Conservation (phyloP, 164 flowering plant species). For the Platanus orientalis region DNA sequence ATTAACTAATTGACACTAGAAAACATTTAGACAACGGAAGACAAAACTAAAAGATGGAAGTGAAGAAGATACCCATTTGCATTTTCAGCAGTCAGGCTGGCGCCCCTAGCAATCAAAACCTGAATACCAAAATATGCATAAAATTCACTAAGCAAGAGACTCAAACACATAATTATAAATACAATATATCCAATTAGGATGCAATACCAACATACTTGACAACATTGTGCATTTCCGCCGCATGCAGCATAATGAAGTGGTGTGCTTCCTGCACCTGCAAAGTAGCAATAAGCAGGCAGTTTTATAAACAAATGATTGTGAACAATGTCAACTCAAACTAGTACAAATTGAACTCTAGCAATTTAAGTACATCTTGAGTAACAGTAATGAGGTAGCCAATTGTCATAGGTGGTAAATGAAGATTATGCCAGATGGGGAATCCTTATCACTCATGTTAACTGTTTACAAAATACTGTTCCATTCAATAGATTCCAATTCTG, state of each 20-base stretch:
- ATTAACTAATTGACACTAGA: no score
- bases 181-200: background rate
- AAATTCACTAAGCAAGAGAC: background rate
- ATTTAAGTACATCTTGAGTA: background rate
- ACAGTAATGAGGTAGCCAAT: background rate
- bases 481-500: no score
- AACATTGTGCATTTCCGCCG: slow-evolving; percentile 90
- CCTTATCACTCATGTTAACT: no score
- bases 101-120: slow-evolving; percentile 61
- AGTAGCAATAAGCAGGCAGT: background rate
- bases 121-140: background rate
- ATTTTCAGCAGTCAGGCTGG: slow-evolving; percentile 67
- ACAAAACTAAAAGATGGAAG: background rate
- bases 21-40: no score
- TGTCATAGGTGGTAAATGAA: background rate
- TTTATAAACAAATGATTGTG: background rate
- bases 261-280: slow-evolving; percentile 91
- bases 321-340: background rate
- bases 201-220: slow-evolving; percentile 54
- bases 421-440: background rate
- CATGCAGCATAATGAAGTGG: slow-evolving; percentile 97
- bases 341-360: background rate
- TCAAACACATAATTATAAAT: background rate
- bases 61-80: slow-evolving; percentile 57
- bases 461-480: no score